These are phyloP conservation scores for Lagerstroemia speciosa DNA, from an alignment of 345 rosid genomes.

Conservation along the genomic window DNA sequence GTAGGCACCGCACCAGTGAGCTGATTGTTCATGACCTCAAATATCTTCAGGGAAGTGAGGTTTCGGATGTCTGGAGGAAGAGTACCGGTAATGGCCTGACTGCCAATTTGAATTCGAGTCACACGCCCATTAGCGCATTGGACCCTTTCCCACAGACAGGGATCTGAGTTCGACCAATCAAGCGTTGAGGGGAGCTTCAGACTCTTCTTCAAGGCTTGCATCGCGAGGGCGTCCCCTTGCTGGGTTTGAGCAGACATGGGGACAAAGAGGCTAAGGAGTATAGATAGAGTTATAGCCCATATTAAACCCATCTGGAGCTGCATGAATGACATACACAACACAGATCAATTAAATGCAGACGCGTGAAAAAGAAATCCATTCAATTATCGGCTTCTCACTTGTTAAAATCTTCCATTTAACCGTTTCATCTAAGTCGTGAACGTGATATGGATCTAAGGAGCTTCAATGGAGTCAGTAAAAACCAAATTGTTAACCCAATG, in stretches of 20 bases:
- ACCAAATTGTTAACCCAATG: background rate
- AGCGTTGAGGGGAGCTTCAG: constrained; percentile 29
- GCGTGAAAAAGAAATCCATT: no score
- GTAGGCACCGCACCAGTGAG: constrained; percentile 47
- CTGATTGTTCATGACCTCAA: constrained; percentile 45
- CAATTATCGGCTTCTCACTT: background rate
- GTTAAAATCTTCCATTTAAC: background rate
- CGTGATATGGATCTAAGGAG: background rate
- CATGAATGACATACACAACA: background rate
- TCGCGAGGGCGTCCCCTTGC: constrained; percentile 13
- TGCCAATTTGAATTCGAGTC: constrained; percentile 47
- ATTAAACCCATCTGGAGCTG: constrained; percentile 3
- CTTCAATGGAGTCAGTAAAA: background rate
- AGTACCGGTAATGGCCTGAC: constrained; percentile 26
- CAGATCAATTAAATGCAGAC: background rate
- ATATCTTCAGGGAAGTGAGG: constrained; percentile 25
- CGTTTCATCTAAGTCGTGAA: background rate
- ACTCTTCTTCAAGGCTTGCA: constrained; percentile 26
- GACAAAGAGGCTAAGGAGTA: background rate
- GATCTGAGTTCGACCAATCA: constrained; percentile 55
- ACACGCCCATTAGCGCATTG: constrained; percentile 31
- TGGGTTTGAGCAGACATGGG: constrained; percentile 15
- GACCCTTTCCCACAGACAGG: constrained; percentile 49
- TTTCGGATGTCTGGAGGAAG: constrained; percentile 47
- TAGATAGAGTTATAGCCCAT: background rate